These are phyloP conservation scores for Syzygium aqueum DNA, from an alignment of 345 rosid genomes.

Conservation along the genomic window DNA sequence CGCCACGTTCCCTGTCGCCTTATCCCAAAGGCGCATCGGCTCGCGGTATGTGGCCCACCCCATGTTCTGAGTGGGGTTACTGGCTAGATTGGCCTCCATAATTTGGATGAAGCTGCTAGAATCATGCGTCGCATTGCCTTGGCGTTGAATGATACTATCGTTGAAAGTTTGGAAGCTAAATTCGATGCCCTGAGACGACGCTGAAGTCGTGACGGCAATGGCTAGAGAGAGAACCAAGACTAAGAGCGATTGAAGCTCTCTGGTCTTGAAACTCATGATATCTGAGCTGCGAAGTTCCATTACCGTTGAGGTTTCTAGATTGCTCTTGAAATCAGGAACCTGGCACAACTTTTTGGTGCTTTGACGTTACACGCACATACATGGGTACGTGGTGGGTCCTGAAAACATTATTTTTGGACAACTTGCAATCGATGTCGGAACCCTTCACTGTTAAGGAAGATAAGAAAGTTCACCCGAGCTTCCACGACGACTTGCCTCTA, in stretches of 20 bases:
- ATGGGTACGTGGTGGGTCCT: not conserved
- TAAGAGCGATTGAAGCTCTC: not conserved
- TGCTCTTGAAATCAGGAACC: not conserved
- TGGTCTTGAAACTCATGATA: not conserved
- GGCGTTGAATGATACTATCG: rapidly evolving
- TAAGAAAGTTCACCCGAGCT: not conserved
- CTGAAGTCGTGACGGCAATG: not conserved
- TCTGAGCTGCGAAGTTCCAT: not conserved
- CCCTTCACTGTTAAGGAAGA: not conserved
- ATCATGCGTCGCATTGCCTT: not conserved
- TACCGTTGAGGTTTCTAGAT: not conserved
- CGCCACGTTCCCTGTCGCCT: not conserved
- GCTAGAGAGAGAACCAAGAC: not conserved
- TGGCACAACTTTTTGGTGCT: not conserved
- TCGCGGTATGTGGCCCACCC: not conserved
- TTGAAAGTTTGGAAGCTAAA: not conserved
- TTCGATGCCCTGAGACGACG: not conserved
- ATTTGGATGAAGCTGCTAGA: not conserved
- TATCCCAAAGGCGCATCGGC: slow-evolving; percentile 6
- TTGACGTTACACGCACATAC: not conserved
- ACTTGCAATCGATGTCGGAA: not conserved
- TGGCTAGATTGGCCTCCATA: not conserved
- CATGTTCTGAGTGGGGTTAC: rapidly evolving
- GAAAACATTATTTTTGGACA: not conserved
- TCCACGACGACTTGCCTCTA: not conserved